phyloP scores from a whole-genome alignment of 1,284 basidiomycete species.

The Amylostereum areolatum region DNA sequence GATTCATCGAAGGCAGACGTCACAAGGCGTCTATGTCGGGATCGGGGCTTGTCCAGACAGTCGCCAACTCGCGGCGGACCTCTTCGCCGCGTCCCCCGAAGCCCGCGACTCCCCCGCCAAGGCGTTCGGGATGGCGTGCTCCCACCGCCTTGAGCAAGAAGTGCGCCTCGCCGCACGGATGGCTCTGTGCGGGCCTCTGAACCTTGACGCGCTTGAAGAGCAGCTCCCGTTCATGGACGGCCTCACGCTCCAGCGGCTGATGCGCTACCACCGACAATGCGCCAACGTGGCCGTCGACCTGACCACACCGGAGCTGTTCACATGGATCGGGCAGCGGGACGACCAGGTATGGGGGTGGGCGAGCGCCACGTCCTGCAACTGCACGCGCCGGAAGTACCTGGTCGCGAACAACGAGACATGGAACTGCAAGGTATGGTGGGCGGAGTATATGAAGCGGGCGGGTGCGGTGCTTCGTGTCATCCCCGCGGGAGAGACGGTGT shows the following conservation, averaged over 20 bases:
- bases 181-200: neutral
- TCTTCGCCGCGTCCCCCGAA: neutral
- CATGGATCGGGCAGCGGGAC: neutral
- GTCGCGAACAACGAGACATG: too few relatives aligned
- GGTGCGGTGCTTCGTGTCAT: too few relatives aligned
- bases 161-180: constrained; percentile 1
- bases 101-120: neutral
- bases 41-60: too few relatives aligned
- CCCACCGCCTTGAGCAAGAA: constrained; percentile 1
- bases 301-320: neutral
- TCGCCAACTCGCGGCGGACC: too few relatives aligned
- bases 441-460: too few relatives aligned
- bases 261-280: neutral
- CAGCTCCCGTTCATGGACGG: constrained; percentile 1
- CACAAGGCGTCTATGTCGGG: too few relatives aligned
- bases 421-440: too few relatives aligned
- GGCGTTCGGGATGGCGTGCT: constrained; percentile 7
- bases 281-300: neutral
- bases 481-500: too few relatives aligned
- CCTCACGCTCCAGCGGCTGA: neutral
- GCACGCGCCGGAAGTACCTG: too few relatives aligned
- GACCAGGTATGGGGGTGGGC: neutral
- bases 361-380: too few relatives aligned
- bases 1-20: too few relatives aligned
- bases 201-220: neutral